Evolutionary conservation across 176 grass and related monocot genomes (phyloP).

Genomic region (Rhipidocladum racemiflorum): DNA sequence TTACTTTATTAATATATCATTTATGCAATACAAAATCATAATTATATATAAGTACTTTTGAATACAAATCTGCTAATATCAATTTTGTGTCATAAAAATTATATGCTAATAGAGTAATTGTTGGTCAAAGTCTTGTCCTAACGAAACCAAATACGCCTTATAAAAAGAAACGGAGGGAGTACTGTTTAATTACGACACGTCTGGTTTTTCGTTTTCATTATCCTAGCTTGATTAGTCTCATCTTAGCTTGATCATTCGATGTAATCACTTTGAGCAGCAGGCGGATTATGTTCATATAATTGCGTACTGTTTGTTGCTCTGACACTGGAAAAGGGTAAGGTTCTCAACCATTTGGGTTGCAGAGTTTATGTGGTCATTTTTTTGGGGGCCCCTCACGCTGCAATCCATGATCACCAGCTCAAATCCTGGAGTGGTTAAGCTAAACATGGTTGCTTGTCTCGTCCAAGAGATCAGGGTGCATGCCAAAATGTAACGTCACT

Average conservation of each 20-base stretch:
- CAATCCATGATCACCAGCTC: background rate
- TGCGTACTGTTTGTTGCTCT: background rate
- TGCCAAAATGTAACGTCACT: background rate
- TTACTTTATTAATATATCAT: too few species aligned
- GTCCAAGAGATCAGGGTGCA: too few species aligned
- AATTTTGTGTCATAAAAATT: too few species aligned
- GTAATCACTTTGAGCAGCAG: constrained; percentile 31
- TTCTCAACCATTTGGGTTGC: constrained; percentile 6
- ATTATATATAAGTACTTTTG: too few species aligned
- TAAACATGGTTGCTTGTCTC: background rate
- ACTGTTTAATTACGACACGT: constrained; percentile 4
- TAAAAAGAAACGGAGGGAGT: too few species aligned
- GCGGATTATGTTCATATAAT: constrained; percentile 7
- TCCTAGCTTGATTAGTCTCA: background rate
- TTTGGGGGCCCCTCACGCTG: background rate
- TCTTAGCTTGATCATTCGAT: constrained; percentile 6
- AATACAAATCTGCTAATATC: too few species aligned
- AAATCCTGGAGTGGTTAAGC: background rate
- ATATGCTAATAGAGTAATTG: too few species aligned
- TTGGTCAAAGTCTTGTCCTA: too few species aligned
- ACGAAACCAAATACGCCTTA: too few species aligned
- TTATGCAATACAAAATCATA: too few species aligned
- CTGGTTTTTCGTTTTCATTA: background rate
- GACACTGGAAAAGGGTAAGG: background rate
- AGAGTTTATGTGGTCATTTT: background rate